These are phyloP conservation scores for Thielaviopsis ethacetica DNA, from an alignment of 2,329 filamentous ascomycete genomes.

Conservation along the genomic window DNA sequence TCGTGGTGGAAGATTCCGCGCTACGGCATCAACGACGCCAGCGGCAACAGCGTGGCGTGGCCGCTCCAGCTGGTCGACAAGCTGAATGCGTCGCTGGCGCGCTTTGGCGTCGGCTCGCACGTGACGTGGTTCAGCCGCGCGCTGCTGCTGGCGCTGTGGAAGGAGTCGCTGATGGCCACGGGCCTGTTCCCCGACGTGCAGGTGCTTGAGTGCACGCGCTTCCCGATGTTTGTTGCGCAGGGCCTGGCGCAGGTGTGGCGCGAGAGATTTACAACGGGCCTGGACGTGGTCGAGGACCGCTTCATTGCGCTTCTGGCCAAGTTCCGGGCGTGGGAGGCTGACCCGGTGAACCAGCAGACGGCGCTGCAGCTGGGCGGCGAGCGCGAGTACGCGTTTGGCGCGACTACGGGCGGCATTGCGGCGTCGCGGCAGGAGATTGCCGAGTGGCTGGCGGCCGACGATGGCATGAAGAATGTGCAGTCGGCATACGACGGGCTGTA, in stretches of 20 bases:
- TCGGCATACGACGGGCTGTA: neutral
- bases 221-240: neutral
- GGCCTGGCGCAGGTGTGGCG: neutral
- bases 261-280: neutral
- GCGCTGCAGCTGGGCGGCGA: neutral
- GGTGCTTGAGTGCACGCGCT: neutral
- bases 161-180: constrained; percentile 3
- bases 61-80: neutral
- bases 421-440: neutral
- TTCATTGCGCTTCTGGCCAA: neutral
- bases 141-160: constrained; percentile 6
- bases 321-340: neutral
- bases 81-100: neutral
- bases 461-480: neutral
- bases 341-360: neutral
- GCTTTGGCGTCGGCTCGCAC: neutral
- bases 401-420: neutral
- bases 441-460: neutral
- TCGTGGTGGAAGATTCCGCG: constrained; percentile 5
- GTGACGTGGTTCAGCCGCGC: constrained; percentile 1
- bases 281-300: constrained; percentile 1
- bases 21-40: neutral
- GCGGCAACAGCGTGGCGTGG: constrained; percentile 1
- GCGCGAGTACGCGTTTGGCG: neutral
- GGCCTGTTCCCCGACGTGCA: neutral